Conservation (phyloP, 2,329 filamentous ascomycete species). For the Neofusicoccum laricinum region DNA sequence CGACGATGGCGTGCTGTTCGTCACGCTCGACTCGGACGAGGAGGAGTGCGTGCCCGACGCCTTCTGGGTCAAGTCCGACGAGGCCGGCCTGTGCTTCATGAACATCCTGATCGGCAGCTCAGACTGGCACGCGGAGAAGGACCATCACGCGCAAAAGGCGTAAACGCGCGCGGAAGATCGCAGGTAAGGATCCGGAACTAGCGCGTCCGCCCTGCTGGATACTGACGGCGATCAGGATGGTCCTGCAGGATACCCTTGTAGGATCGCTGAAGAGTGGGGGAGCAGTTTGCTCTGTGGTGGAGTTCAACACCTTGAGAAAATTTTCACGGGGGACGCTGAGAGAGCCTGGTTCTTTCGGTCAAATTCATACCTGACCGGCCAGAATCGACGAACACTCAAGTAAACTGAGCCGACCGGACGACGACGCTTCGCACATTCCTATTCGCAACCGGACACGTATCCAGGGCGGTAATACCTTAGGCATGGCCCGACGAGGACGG, state of each 20-base stretch:
- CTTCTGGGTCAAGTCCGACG: conserved; percentile 12
- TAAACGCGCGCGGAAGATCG: background rate
- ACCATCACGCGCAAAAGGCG: background rate
- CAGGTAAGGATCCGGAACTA: background rate
- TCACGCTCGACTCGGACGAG: conserved; percentile 12
- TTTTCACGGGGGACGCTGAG: background rate
- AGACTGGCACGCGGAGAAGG: conserved; percentile 8
- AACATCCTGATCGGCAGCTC: conserved; percentile 12
- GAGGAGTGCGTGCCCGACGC: conserved; percentile 3
- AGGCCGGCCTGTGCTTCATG: conserved; percentile 2
- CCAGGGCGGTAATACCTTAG: background rate
- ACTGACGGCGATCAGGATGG: background rate
- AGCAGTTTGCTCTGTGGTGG: background rate
- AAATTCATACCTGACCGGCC: background rate
- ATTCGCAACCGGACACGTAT: background rate
- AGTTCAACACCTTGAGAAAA: background rate
- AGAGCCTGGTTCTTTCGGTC: background rate
- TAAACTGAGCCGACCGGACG: background rate
- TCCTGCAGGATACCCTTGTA: background rate
- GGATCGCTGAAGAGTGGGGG: background rate
- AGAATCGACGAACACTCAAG: background rate
- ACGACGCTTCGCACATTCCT: background rate
- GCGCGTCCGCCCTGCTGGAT: background rate
- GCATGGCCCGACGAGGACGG: background rate
- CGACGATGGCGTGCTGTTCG: background rate